Percentiles rank a stretch among this genome's conserved stretches.
Conservation (phyloP, 2,329 filamentous ascomycete species). For the Aspergillus texensis region DNA sequence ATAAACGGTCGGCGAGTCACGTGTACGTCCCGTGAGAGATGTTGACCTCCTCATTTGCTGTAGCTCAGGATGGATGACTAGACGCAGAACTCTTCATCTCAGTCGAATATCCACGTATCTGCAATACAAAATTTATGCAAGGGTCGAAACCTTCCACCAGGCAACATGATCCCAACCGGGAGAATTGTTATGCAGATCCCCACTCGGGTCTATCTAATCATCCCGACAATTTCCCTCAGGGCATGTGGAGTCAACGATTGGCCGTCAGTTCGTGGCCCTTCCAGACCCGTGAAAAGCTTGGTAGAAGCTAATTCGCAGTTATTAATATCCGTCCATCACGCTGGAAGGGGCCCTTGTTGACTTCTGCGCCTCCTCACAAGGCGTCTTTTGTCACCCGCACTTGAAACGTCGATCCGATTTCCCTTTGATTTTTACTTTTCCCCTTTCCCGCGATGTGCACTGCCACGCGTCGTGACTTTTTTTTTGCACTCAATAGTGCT, state of each 20-base stretch:
- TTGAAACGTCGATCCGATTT: background rate
- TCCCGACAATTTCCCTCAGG: background rate
- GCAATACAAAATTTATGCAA: background rate
- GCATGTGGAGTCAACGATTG: slow-evolving; percentile 2
- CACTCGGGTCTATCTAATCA: background rate
- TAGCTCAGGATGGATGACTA: too few species aligned
- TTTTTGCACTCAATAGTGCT: background rate
- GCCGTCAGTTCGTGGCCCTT: background rate
- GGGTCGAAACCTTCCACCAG: too few species aligned
- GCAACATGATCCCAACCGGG: too few species aligned
- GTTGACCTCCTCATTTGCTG: too few species aligned
- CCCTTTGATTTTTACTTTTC: background rate
- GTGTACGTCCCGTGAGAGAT: background rate
- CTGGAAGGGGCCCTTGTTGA: background rate
- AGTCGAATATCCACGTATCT: background rate
- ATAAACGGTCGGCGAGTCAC: background rate
- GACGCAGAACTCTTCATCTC: too few species aligned
- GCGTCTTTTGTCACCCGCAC: background rate
- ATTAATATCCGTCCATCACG: background rate
- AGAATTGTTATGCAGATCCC: background rate
- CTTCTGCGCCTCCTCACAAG: background rate
- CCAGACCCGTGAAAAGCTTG: background rate
- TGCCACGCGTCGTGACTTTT: background rate
- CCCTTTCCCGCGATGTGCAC: background rate
- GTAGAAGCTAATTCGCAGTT: slow-evolving; percentile 2